phyloP scores from a whole-genome alignment of 108 stramenopile species.

The Conticribra weissflogii region DNA sequence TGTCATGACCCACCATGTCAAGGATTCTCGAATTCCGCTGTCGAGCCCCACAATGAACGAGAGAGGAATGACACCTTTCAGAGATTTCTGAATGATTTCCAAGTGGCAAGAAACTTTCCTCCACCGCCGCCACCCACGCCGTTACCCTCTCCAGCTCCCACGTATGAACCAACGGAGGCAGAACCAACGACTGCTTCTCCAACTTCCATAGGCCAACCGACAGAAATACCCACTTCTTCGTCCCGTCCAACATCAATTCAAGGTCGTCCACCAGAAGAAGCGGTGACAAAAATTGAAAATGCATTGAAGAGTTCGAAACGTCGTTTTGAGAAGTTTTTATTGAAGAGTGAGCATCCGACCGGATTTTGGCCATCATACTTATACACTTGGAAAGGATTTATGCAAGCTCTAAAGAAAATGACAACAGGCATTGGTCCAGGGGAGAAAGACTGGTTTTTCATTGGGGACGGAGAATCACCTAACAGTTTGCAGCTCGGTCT shows the following conservation, averaged over 20 bases:
- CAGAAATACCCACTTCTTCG: conserved; percentile 21
- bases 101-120: conserved; percentile 29
- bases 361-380: conserved; percentile 37
- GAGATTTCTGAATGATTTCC: conserved; percentile 34
- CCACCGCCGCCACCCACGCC: conserved; percentile 34
- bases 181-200: conserved; percentile 16
- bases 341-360: conserved; percentile 33
- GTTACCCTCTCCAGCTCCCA: conserved; percentile 25
- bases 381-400: conserved; percentile 40
- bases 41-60: conserved; percentile 36
- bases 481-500: conserved; percentile 33
- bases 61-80: conserved; percentile 43
- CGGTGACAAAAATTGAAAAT: conserved; percentile 14
- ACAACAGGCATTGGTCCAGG: conserved; percentile 33
- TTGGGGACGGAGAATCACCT: conserved; percentile 33
- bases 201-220: conserved; percentile 9
- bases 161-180: conserved; percentile 3
- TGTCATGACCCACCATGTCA: conserved; percentile 47
- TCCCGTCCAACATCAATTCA: conserved; percentile 23
- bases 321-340: conserved; percentile 15
- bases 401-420: conserved; percentile 36
- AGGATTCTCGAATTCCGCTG: conserved; percentile 15
- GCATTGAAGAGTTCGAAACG: conserved; percentile 13
- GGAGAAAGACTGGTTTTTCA: conserved; percentile 40
- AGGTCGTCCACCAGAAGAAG: conserved; percentile 21